Conservation (phyloP, 2,329 filamentous ascomycete genomes). For the Knufia fluminis region DNA sequence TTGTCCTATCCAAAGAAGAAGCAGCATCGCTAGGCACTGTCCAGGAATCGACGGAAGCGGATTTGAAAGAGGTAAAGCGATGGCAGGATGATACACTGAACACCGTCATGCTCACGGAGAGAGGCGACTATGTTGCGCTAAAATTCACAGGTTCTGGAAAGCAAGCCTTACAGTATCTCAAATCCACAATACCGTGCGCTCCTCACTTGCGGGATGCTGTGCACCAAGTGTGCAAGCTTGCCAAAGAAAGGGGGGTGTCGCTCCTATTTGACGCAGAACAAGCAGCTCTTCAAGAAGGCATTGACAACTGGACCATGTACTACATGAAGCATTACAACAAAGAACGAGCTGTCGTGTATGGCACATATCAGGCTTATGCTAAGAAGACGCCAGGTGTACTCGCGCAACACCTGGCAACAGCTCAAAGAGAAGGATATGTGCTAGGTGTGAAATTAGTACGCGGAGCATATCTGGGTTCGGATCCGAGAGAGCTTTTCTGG, state of each 20-base stretch:
- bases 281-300: conserved; percentile 65
- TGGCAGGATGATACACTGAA: conserved; percentile 70
- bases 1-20: conserved; percentile 50
- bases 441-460: conserved; percentile 68
- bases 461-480: conserved; percentile 62
- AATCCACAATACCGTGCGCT: conserved; percentile 53
- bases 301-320: conserved; percentile 69
- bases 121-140: conserved; percentile 55
- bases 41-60: conserved; percentile 12
- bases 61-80: conserved; percentile 31
- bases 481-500: conserved; percentile 61
- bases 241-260: conserved; percentile 57
- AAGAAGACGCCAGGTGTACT: conserved; percentile 53
- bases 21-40: conserved; percentile 18
- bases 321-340: conserved; percentile 71
- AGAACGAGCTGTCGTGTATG: conserved; percentile 63
- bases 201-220: conserved; percentile 60
- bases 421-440: conserved; percentile 52
- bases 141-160: conserved; percentile 78
- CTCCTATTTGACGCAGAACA: conserved; percentile 85
- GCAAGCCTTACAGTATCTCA: conserved; percentile 59
- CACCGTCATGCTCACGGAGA: conserved; percentile 46
- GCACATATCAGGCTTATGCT: conserved; percentile 70
- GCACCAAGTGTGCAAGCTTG: conserved; percentile 63
- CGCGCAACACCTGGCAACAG: conserved; percentile 50